These are phyloP conservation scores for Arachnopeziza araneosa DNA, from an alignment of 2,329 filamentous ascomycete genomes.

Conservation along the genomic window DNA sequence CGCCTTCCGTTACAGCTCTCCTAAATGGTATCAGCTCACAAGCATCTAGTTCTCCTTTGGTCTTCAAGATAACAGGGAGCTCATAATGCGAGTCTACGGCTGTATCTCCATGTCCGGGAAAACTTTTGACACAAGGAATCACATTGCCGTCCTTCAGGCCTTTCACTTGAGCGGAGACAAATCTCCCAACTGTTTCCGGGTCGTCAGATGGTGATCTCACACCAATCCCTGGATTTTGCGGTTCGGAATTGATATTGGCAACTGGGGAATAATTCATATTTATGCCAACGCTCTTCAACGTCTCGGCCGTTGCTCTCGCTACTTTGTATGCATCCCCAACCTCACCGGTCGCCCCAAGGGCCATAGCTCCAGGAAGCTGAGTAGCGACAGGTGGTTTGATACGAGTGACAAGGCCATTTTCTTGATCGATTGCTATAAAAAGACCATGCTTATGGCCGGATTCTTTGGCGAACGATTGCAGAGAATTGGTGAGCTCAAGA, in stretches of 20 bases:
- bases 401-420: constrained; percentile 40
- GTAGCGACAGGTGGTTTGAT: constrained; percentile 35
- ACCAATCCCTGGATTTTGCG: constrained; percentile 39
- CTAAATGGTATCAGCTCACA: constrained; percentile 40
- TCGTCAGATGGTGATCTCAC: constrained; percentile 39
- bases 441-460: constrained; percentile 36
- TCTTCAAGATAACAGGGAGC: constrained; percentile 36
- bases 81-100: constrained; percentile 40
- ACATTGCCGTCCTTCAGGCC: constrained; percentile 36
- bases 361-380: constrained; percentile 39
- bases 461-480: constrained; percentile 35
- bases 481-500: constrained; percentile 30
- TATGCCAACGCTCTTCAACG: constrained; percentile 35
- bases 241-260: constrained; percentile 40
- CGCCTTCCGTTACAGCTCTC: constrained; percentile 35
- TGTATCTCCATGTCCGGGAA: constrained; percentile 40
- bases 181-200: constrained; percentile 36
- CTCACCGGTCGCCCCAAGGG: constrained; percentile 37
- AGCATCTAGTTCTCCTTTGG: constrained; percentile 32
- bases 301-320: constrained; percentile 35
- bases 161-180: constrained; percentile 34
- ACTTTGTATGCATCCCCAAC: constrained; percentile 31
- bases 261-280: constrained; percentile 42
- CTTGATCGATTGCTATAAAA: constrained; percentile 41
- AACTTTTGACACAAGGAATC: constrained; percentile 40